Evolutionary conservation across 306 rosid genomes (phyloP).

Genomic region (Quillaja saponaria): DNA sequence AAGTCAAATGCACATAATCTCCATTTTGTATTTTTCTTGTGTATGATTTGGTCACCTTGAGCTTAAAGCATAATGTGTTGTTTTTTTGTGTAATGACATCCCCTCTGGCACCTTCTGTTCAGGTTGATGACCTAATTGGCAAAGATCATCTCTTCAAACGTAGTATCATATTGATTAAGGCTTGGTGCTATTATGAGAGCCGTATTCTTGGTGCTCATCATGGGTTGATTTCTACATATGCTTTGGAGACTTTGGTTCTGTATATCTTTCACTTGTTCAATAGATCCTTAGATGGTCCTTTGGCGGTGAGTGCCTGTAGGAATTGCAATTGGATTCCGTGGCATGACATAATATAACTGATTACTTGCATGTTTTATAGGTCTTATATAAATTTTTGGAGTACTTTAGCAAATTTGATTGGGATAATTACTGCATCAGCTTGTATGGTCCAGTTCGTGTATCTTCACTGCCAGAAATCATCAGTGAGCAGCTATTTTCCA

Average conservation of each 20-base stretch:
- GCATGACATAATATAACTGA: too few species aligned
- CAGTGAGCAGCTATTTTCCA: constrained; percentile 38
- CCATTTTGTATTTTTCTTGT: too few species aligned
- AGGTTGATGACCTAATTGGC: constrained; percentile 46
- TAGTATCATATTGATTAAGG: constrained; percentile 48
- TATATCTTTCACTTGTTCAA: constrained; percentile 50
- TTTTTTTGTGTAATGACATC: constrained; percentile 1
- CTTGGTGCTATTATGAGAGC: constrained; percentile 64
- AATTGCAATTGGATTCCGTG: background rate
- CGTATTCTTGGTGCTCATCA: too few species aligned
- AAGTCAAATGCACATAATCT: too few species aligned
- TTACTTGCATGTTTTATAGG: too few species aligned
- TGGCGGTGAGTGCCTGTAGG: constrained; percentile 38
- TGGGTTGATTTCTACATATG: constrained; percentile 56
- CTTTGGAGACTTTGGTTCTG: constrained; percentile 54
- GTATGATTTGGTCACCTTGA: background rate
- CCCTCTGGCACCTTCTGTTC: constrained; percentile 1
- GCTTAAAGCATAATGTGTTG: background rate
- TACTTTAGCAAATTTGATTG: constrained; percentile 55
- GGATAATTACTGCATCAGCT: constrained; percentile 51
- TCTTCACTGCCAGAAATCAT: constrained; percentile 43
- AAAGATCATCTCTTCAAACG: constrained; percentile 54
- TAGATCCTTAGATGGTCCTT: constrained; percentile 42
- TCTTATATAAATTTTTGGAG: constrained; percentile 49
- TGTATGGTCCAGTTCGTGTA: constrained; percentile 48